These are phyloP conservation scores for Cladorrhinum samala DNA, from an alignment of 495 filamentous ascomycete species.

Conservation along the genomic window DNA sequence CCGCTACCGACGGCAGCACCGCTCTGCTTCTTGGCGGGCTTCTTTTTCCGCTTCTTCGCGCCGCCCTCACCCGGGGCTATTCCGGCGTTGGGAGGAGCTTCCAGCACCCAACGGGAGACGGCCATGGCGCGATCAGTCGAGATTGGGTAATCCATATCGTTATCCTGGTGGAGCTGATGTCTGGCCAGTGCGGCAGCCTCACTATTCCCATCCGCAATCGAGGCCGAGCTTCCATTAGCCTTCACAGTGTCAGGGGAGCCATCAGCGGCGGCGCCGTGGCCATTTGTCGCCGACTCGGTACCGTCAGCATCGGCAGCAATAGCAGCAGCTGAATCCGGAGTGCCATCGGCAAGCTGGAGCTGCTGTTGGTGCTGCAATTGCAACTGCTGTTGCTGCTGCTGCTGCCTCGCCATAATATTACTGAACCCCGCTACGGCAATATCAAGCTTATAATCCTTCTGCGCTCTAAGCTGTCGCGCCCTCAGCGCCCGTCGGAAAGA, in stretches of 20 bases:
- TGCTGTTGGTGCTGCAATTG: too few relatives aligned
- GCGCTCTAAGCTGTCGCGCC: slow-evolving; percentile 51
- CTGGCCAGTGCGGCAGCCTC: background rate
- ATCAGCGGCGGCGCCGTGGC: too few relatives aligned
- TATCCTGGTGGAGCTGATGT: background rate
- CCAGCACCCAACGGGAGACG: slow-evolving; percentile 58
- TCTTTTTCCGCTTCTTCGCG: slow-evolving; percentile 26
- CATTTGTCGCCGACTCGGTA: too few relatives aligned
- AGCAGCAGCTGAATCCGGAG: too few relatives aligned
- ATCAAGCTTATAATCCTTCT: slow-evolving; percentile 40
- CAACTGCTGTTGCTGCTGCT: background rate
- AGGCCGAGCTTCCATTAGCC: background rate
- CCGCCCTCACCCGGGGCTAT: slow-evolving; percentile 1
- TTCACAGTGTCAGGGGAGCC: too few relatives aligned
- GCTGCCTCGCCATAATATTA: background rate
- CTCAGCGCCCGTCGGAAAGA: slow-evolving; percentile 55
- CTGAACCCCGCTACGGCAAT: slow-evolving; percentile 18
- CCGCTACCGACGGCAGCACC: background rate
- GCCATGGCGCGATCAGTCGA: slow-evolving; percentile 61
- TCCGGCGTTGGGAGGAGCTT: slow-evolving; percentile 10
- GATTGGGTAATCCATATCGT: slow-evolving; percentile 62
- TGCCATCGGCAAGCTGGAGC: too few relatives aligned
- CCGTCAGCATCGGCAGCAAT: too few relatives aligned
- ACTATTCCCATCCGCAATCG: background rate
- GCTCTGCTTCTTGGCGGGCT: slow-evolving; percentile 4